These are phyloP conservation scores for Coemansia sp. DNA, from an alignment of 192 early-diverging fungal genomes.

Conservation along the genomic window DNA sequence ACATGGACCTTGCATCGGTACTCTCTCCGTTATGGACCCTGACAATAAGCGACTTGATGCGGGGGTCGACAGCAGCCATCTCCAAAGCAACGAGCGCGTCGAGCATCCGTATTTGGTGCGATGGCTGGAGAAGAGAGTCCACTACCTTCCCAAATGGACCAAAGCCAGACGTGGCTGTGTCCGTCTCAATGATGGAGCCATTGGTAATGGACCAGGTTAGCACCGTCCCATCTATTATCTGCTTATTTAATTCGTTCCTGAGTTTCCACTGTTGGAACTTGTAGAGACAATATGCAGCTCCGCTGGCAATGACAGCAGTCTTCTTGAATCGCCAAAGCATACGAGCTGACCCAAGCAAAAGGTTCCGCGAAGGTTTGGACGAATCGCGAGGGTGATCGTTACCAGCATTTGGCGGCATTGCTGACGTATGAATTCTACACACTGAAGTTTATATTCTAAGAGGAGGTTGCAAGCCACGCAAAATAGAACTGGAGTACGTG, in stretches of 20 bases:
- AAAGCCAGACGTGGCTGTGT: too few relatives aligned
- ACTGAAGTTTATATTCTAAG: too few relatives aligned
- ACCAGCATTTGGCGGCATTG: too few relatives aligned
- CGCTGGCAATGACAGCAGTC: conserved; percentile 9
- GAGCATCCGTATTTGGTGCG: conserved; percentile 30
- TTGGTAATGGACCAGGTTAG: conserved; percentile 25
- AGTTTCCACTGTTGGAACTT: background rate
- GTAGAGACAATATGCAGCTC: conserved; percentile 9
- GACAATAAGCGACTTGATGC: conserved; percentile 34
- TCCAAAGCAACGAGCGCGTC: conserved; percentile 49
- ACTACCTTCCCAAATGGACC: background rate
- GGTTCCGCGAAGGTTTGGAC: background rate
- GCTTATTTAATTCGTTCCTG: background rate
- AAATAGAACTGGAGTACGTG: too few relatives aligned
- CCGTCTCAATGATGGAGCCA: conserved; percentile 26
- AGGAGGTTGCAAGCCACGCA: too few relatives aligned
- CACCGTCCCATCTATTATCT: conserved; percentile 11
- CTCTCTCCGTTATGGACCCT: conserved; percentile 4
- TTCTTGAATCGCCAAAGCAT: conserved; percentile 22
- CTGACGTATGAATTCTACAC: too few relatives aligned
- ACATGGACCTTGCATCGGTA: conserved; percentile 2
- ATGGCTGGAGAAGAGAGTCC: background rate
- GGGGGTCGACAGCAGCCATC: conserved; percentile 54
- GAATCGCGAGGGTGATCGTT: too few relatives aligned
- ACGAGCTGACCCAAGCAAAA: conserved; percentile 3